These are phyloP conservation scores for Cardamine chenopodiifolia DNA, from an alignment of 345 rosid genomes.

Conservation along the genomic window DNA sequence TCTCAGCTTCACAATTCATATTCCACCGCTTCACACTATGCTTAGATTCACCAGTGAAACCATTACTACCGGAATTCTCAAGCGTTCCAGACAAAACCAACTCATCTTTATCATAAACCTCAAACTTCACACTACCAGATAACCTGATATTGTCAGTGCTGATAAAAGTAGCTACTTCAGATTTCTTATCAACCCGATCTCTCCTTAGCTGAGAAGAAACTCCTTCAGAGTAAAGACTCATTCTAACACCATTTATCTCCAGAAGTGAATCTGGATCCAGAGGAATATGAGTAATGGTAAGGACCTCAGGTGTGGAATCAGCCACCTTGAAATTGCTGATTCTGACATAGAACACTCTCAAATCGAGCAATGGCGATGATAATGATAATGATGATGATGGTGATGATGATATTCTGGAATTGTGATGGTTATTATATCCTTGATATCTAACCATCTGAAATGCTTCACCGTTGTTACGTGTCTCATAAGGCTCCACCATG, in stretches of 20 bases:
- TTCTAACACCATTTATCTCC: conserved; percentile 76
- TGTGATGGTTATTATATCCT: conserved; percentile 59
- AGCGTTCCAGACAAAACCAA: conserved; percentile 72
- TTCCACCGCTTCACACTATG: conserved; percentile 61
- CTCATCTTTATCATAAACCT: conserved; percentile 65
- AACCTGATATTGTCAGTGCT: conserved; percentile 81
- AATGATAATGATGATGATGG: conserved; percentile 11
- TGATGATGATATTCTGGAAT: conserved; percentile 43
- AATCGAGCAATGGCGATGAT: conserved; percentile 60
- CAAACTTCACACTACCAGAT: conserved; percentile 83
- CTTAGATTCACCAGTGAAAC: conserved; percentile 62
- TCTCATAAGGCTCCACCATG: conserved; percentile 60
- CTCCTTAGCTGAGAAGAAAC: conserved; percentile 68
- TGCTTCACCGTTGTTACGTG: conserved; percentile 47
- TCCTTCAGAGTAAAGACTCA: conserved; percentile 62
- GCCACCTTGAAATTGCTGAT: conserved; percentile 72
- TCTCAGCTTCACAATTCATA: conserved; percentile 73
- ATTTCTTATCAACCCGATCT: conserved; percentile 77
- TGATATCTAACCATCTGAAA: conserved; percentile 66
- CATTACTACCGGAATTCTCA: conserved; percentile 62
- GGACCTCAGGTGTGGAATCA: conserved; percentile 66
- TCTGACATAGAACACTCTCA: conserved; percentile 90
- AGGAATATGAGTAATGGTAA: conserved; percentile 78
- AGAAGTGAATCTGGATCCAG: conserved; percentile 67
- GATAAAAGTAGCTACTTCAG: conserved; percentile 85